Evolutionary conservation across 805 yeast genomes (phyloP), one percentile per base, ranked within the genome.

Genomic region (Saccharomycopsis fodiens): DNA sequence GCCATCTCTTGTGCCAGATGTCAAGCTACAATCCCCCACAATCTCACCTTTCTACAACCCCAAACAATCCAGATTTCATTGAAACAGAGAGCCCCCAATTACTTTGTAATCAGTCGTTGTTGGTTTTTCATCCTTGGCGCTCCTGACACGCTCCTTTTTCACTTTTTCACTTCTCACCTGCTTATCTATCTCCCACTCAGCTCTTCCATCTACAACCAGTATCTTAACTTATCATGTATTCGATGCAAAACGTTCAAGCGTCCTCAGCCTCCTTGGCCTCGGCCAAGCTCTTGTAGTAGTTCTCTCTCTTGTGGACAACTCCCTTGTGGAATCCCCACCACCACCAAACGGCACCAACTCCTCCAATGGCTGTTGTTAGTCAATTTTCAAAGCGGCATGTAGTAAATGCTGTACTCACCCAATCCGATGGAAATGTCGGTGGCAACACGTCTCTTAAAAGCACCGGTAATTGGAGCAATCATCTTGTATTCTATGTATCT

Each of bases 381-480:
- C 29, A 43, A n/a, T 36, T 15, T 30, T 37, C 39, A 27, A 27
- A 19, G n/a, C 42, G 15, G 15, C 6, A 10, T 19, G 15, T 10
- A 10, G 8, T 32, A 2, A 36, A 36, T 29, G 22, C 25, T 6
- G 8, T 2, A 36, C 39, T 29, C 27, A 31, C 43, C 74, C 67
- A 78, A 73, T 51, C 93, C 95, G 54, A 82, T 66, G 57, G 78
- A 54, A 63, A 89, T 78, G 60, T 89, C 96, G 56, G 83, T 76
- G 62, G 81, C 72, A 66, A 85, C 77, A 69, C 80, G 84, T 73
- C 78, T 85, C 70, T 78, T 85, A 56, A 89, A 74, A 52, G 82
- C 70, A 56, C 96, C 96, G 45, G 81, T 76, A 60, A 89, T 86
- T 59, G 94, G 93, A 61, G 91, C 85, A 61, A 85, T 73, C 83